These are phyloP conservation scores for Closterium sp. DNA, from an alignment of 139 green algal genomes.

Conservation along the genomic window DNA sequence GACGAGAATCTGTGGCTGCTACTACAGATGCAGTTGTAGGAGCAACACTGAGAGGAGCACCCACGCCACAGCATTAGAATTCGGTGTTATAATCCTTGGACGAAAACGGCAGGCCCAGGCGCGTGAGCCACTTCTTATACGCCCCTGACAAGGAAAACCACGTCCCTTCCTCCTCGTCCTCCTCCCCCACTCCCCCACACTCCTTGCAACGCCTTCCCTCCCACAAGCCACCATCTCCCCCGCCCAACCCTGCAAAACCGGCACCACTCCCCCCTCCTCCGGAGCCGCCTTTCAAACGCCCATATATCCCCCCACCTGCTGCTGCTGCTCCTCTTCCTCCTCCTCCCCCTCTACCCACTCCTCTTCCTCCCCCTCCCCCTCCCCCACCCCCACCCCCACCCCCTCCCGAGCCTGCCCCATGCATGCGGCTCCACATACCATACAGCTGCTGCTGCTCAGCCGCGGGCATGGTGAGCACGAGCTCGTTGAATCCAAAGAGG, in stretches of 20 bases:
- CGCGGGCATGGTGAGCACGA: background rate
- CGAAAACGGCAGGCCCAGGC: constrained; percentile 3
- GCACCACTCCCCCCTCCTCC: too few species aligned
- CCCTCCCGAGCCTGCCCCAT: background rate
- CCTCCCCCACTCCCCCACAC: background rate
- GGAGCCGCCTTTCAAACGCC: background rate
- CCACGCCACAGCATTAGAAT: too few species aligned
- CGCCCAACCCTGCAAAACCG: background rate
- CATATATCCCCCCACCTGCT: background rate
- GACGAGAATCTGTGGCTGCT: too few species aligned
- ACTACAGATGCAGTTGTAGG: too few species aligned
- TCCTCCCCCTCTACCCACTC: background rate
- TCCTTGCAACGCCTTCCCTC: background rate
- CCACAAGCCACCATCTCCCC: background rate
- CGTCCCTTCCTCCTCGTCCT: background rate
- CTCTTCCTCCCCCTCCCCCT: background rate
- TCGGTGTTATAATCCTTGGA: background rate
- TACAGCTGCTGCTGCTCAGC: background rate
- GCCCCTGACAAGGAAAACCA: background rate
- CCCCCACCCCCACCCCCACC: too few species aligned
- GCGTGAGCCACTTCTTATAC: constrained; percentile 11
- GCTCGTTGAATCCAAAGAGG: background rate
- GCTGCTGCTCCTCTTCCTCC: background rate
- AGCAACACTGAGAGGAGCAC: too few species aligned
- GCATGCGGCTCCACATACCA: background rate